These are phyloP conservation scores for Podospora australis DNA, from an alignment of 495 filamentous ascomycete species.

Conservation along the genomic window DNA sequence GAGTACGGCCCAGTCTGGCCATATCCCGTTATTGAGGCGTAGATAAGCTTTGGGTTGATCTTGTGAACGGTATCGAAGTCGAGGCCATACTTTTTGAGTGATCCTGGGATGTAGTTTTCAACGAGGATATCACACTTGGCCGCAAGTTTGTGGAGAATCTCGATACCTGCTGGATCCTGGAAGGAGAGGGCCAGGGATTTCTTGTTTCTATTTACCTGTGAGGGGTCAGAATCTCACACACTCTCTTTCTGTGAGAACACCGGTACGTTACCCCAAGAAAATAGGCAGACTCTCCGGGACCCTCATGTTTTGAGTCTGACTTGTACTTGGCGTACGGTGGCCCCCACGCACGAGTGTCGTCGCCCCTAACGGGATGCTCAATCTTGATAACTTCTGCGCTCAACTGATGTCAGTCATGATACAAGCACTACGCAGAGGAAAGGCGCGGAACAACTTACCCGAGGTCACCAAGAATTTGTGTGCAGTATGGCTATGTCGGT, in stretches of 20 bases:
- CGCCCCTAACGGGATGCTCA: constrained; percentile 84
- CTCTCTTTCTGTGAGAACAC: too few relatives aligned
- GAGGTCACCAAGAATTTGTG: constrained; percentile 92
- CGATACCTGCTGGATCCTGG: constrained; percentile 70
- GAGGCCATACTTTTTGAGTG: constrained; percentile 84
- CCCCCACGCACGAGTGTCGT: constrained; percentile 95
- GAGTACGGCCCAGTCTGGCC: constrained; percentile 93
- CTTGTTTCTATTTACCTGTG: constrained; percentile 93
- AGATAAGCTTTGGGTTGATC: constrained; percentile 73
- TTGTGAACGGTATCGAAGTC: constrained; percentile 72
- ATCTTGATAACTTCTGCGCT: constrained; percentile 97
- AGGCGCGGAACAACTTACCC: constrained; percentile 54
- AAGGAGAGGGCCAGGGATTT: constrained; percentile 91
- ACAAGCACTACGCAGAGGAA: too few relatives aligned
- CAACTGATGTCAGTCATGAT: constrained; percentile 18
- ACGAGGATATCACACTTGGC: constrained; percentile 86
- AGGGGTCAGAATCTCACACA: not conserved
- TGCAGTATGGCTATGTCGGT: constrained; percentile 92
- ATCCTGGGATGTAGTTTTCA: constrained; percentile 91
- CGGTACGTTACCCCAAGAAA: constrained; percentile 83
- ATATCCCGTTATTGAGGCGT: constrained; percentile 59
- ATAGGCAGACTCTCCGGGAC: constrained; percentile 90
- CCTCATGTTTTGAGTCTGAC: constrained; percentile 50
- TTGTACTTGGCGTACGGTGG: constrained; percentile 82
- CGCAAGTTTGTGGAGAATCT: constrained; percentile 78